phyloP scores from a whole-genome alignment of 2,329 filamentous ascomycete genomes.

The Phialophora verrucosa region DNA sequence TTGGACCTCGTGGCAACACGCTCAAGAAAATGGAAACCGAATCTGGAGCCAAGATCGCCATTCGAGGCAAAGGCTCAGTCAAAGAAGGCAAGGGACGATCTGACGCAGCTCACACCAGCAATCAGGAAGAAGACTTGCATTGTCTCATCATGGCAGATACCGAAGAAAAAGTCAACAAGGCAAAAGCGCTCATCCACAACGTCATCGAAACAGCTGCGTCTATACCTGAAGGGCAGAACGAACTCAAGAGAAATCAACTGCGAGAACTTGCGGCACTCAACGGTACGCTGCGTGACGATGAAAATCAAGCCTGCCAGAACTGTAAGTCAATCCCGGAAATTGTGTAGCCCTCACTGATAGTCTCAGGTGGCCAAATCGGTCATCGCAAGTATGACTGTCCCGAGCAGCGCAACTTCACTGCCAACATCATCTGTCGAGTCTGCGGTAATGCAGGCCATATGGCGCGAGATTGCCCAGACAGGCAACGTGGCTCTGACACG shows the following conservation, averaged over 20 bases:
- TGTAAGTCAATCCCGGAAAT: constrained; percentile 57
- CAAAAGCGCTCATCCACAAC: constrained; percentile 97
- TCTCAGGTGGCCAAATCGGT: constrained; percentile 82
- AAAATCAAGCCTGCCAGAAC: constrained; percentile 99
- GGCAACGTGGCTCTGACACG: constrained; percentile 89
- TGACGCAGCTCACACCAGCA: constrained; percentile 98
- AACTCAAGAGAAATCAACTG: constrained; percentile 97
- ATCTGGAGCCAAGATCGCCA: constrained; percentile 97
- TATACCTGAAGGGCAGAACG: constrained; percentile 97
- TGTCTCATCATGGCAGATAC: constrained; percentile 99
- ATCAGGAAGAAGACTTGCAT: constrained; percentile 99
- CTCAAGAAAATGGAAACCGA: constrained; percentile 99
- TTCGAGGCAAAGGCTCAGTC: constrained; percentile 98
- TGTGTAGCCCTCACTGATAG: constrained; percentile 11
- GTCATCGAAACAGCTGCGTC: constrained; percentile 98
- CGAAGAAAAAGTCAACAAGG: constrained; percentile 99
- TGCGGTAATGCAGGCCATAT: constrained; percentile 98
- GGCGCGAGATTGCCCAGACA: constrained; percentile 95
- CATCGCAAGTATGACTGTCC: constrained; percentile 99
- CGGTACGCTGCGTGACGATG: constrained; percentile 97
- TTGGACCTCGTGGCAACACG: constrained; percentile 99
- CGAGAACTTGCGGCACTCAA: constrained; percentile 97
- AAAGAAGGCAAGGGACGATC: constrained; percentile 99
- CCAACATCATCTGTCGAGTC: constrained; percentile 97
- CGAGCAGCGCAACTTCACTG: constrained; percentile 97